A percentile compares a stretch with the other conserved stretches of the same genome.
Evolutionary conservation across 441 rosid genomes (phyloP).

Genomic region (Flueggea neowawraea): DNA sequence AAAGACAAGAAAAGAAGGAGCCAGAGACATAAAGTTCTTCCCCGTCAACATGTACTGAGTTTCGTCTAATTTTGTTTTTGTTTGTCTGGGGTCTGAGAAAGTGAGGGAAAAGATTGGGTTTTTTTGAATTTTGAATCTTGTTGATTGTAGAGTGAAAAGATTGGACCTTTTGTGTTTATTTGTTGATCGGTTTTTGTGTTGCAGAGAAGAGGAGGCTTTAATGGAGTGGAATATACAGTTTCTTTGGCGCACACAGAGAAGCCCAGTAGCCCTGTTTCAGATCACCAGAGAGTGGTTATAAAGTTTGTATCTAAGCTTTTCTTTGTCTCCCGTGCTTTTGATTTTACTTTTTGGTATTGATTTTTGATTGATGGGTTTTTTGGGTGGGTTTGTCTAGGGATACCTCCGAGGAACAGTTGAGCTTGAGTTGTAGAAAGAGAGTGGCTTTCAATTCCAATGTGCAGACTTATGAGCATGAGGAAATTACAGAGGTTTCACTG

Average conservation of each 20-base stretch:
- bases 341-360: neutral
- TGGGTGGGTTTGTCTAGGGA: constrained; percentile 22
- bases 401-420: constrained; percentile 38
- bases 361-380: neutral
- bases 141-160: neutral
- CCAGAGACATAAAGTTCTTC: constrained; percentile 41
- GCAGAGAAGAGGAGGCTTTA: constrained; percentile 24
- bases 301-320: neutral
- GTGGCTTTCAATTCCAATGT: constrained; percentile 75
- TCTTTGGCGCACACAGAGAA: constrained; percentile 21
- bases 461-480: constrained; percentile 57
- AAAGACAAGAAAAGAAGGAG: constrained; percentile 49
- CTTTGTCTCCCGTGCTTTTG: neutral
- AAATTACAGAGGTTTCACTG: constrained; percentile 19
- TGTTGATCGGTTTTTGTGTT: constrained; percentile 1
- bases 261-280: constrained; percentile 18
- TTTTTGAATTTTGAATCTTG: neutral
- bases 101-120: neutral
- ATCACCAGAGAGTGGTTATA: constrained; percentile 28
- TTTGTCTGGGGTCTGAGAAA: constrained; percentile 6
- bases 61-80: neutral
- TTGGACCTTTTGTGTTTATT: neutral
- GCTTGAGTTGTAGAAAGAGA: constrained; percentile 45
- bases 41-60: constrained; percentile 31
- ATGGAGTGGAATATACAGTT: constrained; percentile 24